Base-by-base conservation (phyloP, 164 flowering plant genomes). In the Nelumbo lutea region DNA sequence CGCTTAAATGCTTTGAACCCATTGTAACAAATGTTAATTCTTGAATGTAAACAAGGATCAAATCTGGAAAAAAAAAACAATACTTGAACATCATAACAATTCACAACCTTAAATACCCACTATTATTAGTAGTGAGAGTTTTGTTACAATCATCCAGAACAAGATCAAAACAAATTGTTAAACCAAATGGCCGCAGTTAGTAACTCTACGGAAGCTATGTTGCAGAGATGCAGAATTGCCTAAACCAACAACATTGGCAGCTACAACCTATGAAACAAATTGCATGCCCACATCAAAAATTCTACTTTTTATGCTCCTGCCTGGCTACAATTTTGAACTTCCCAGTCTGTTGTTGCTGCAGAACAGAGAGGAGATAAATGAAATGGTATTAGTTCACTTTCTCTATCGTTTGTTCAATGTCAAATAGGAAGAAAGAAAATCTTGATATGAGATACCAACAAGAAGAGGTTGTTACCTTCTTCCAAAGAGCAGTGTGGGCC, bases 241-340 rank as follows among this genome's bases (percentile, higher is more conserved):
- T 53, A 15, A 50, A 50, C 53, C 11, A 9, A 50, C 11, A 9
- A 50, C 11, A 50, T 1, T 27, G 5, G 0, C 27, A 13, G 47
- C 13, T 62, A 9, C 8, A 6, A 13, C 38, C 41, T n/a, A 9
- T 42, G 8, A 13, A 62, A 9, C 44, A 62, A 14, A 3, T 44
- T 4, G 14, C 38, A 45, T 8, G 43, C 14, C 46, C 8, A 13
- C 5, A 4, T 9, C 6, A 27, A 27, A 27, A 1, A 53, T 9
- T 13, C 56, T 71, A 43, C 68, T 77, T 9, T 59, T 42, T 73
- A 42, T 71, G 48, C 62, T 83, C 81, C 47, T 83, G 86, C 72
- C 89, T 86, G 1, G 98, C 86, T 42, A 93, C 97, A 72, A 93
- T 91, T 82, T 82, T 93, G 89, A 82, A 93, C 82, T 89, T 93